These are phyloP conservation scores for Paracoccidioides lutzii DNA, from an alignment of 2,329 filamentous ascomycete species.

Conservation along the genomic window DNA sequence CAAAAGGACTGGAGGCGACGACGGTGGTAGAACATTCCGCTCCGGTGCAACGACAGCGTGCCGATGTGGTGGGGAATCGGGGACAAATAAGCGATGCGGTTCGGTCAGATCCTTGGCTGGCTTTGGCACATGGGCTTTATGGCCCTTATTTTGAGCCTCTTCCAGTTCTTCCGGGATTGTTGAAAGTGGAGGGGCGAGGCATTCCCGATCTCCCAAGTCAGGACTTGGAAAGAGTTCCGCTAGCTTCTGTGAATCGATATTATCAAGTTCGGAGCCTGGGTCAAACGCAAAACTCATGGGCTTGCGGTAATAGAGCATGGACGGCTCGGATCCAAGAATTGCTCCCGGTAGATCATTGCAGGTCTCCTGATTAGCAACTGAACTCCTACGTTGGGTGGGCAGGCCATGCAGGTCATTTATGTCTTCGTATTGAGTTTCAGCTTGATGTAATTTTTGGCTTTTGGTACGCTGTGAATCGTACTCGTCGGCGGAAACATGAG, in stretches of 20 bases:
- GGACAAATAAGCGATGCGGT: conserved; percentile 14
- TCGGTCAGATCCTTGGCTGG: conserved; percentile 17
- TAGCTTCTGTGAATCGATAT: conserved; percentile 23
- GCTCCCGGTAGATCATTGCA: neutral
- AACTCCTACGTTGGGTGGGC: neutral
- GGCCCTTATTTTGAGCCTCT: neutral
- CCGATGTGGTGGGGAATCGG: conserved; percentile 22
- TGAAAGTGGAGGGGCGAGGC: conserved; percentile 1
- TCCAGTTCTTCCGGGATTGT: neutral
- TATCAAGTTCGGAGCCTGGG: conserved; percentile 10
- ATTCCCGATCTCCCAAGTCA: neutral
- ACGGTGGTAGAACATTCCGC: conserved; percentile 12
- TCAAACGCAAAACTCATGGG: conserved; percentile 16
- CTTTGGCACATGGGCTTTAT: conserved; percentile 8
- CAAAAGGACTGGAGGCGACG: conserved; percentile 22
- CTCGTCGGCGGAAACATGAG: conserved; percentile 6
- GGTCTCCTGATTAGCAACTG: neutral
- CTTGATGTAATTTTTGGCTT: neutral
- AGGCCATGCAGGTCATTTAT: neutral
- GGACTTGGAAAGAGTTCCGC: conserved; percentile 25
- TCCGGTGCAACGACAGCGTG: conserved; percentile 2
- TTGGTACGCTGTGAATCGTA: neutral
- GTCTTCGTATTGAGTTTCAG: neutral
- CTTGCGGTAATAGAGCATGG: conserved; percentile 23
- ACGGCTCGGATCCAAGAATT: neutral